Conservation (phyloP, 1,284 basidiomycete species). For the Kwoniella shivajii region DNA sequence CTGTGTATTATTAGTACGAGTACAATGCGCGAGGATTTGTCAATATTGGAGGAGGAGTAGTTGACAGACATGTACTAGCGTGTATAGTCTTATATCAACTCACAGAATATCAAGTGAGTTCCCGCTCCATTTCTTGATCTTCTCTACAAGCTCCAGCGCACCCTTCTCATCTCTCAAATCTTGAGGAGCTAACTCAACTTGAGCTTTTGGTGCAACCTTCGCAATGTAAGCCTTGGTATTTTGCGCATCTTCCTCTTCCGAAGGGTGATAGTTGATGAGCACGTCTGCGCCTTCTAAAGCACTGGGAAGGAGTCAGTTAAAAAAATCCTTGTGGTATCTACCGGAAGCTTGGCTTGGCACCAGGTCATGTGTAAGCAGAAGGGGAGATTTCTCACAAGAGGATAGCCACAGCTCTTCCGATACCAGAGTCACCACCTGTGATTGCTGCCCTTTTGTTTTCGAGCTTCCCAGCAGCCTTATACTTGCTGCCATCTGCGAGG, state of each 20-base stretch:
- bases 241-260: slow-evolving; percentile 59
- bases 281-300: slow-evolving; percentile 65
- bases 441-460: slow-evolving; percentile 54
- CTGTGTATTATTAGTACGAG: slow-evolving; percentile 29
- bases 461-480: slow-evolving; percentile 54
- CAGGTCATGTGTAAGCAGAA: too few relatives aligned
- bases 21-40: neutral
- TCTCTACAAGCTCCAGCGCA: slow-evolving; percentile 57
- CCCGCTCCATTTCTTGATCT: slow-evolving; percentile 55
- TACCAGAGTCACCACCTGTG: slow-evolving; percentile 56
- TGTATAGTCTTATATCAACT: slow-evolving; percentile 15
- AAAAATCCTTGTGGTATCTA: too few relatives aligned
- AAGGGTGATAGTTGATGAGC: slow-evolving; percentile 59
- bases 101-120: slow-evolving; percentile 58
- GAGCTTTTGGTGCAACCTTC: slow-evolving; percentile 52
- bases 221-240: slow-evolving; percentile 53
- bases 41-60: neutral
- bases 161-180: slow-evolving; percentile 58
- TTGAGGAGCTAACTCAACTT: slow-evolving; percentile 55
- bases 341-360: neutral
- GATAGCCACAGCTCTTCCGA: slow-evolving; percentile 53
- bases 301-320: slow-evolving; percentile 14
- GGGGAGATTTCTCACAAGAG: slow-evolving; percentile 28
- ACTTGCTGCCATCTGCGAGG: slow-evolving; percentile 57
- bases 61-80: neutral